Evolutionary conservation across 163 green algal species (phyloP).

Genomic region (Botryococcus braunii): DNA sequence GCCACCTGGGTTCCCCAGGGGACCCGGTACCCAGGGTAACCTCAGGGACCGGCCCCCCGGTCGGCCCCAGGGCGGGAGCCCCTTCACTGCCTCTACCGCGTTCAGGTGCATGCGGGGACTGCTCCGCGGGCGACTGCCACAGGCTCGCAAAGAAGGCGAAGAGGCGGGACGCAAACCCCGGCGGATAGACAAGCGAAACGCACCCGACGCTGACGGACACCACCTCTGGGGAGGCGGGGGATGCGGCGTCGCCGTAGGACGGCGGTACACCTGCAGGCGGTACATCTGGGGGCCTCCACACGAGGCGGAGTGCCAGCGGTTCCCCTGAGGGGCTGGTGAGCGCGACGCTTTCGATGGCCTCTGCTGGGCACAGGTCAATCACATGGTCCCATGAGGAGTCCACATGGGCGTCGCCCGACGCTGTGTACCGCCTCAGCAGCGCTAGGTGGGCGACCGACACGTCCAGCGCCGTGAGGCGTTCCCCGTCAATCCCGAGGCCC

Average conservation of each 20-base stretch:
- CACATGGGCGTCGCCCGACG: too few species aligned
- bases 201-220: constrained; percentile 11
- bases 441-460: too few species aligned
- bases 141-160: neutral
- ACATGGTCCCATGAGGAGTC: too few species aligned
- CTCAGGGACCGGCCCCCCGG: too few species aligned
- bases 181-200: constrained; percentile 1
- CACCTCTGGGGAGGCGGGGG: neutral
- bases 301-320: constrained; percentile 6
- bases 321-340: constrained; percentile 1
- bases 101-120: constrained; percentile 3
- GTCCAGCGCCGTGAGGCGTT: too few species aligned
- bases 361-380: constrained; percentile 3
- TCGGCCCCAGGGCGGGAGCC: too few species aligned
- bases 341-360: constrained; percentile 8
- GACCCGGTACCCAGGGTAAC: too few species aligned
- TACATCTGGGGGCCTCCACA: constrained; percentile 5
- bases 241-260: neutral
- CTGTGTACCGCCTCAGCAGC: too few species aligned
- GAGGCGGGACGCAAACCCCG: constrained; percentile 8
- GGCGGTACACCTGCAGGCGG: neutral
- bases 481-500: too few species aligned
- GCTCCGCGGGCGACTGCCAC: neutral
- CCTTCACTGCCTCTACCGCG: too few species aligned
- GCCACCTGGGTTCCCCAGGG: constrained; percentile 11